Base-by-base conservation (phyloP, 768 basidiomycete genomes). In the Rubroboletus satanas region DNA sequence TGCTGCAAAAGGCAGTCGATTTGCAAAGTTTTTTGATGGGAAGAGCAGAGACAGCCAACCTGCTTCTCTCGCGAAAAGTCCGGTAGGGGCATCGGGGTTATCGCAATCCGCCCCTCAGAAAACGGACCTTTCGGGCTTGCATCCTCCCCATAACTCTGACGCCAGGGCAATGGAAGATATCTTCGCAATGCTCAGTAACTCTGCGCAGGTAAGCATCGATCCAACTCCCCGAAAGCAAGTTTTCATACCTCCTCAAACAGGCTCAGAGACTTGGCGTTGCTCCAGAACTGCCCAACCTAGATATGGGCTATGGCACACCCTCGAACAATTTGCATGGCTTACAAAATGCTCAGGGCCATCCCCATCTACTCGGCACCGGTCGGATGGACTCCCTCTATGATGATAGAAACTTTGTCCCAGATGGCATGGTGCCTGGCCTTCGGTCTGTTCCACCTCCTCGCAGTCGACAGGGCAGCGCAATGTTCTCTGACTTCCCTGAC, bases 1-100 rank as follows among this genome's bases (percentile, higher is more conserved):
- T 14, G 73, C 76, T 32, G 77, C 77, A 26, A 90, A 86, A 68
- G 90, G 90, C 38, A 92, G 90, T 66, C 84, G 90, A 36, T 88
- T 92, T 67, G 90, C 89, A 32, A 93, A 91, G 66, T 90, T 91
- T 70, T 93, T 92, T 59, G 90, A 92, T 61, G 79, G 79, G n/a
- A 90, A 88, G 68, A 64, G 66, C 31, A 79, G 78, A 58, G 83
- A 84, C 14, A 63, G 62, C 41, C 70, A 60, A 52, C 57, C 59
- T 56, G 35, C 57, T 18, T 60, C 70, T 37, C 59, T 71, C 32
- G 62, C 72, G 15, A 82, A 81, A 55, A 60, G 72, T 28, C 71
- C 74, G 37, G 69, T 70, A 10, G 71, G 70, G 32, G 73, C 74
- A 18, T 71, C 77, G 41, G 66, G 71, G 39, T 74, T 82, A 43